A percentile compares a stretch with the other conserved stretches of the same genome.
phyloP scores from a whole-genome alignment of 139 green algal genomes.

The Closterium sp. region DNA sequence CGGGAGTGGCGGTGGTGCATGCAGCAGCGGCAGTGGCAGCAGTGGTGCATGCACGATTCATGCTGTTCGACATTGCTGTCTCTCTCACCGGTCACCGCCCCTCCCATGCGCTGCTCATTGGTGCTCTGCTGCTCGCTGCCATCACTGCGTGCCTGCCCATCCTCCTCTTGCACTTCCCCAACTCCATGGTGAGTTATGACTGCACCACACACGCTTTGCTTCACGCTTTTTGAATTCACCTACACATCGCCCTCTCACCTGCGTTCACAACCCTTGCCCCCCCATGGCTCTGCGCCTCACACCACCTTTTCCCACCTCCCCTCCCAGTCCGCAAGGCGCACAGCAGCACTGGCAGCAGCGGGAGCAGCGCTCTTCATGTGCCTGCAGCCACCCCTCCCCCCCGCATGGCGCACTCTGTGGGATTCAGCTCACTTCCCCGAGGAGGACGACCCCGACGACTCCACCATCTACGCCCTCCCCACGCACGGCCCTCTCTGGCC shows the following conservation, averaged over 20 bases:
- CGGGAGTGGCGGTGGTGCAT: constrained; percentile 8
- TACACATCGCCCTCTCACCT: too few species aligned
- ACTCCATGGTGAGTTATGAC: constrained; percentile 14
- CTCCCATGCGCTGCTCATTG: constrained; percentile 76
- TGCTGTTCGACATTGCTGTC: constrained; percentile 81
- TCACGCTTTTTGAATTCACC: too few species aligned
- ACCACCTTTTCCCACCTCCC: background rate
- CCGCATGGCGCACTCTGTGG: constrained; percentile 84
- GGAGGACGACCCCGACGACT: constrained; percentile 75
- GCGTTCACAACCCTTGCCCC: too few species aligned
- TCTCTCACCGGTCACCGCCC: constrained; percentile 63
- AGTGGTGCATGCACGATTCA: constrained; percentile 73
- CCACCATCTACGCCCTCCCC: constrained; percentile 72
- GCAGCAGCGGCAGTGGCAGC: constrained; percentile 64
- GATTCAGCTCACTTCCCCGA: constrained; percentile 81
- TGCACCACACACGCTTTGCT: too few species aligned
- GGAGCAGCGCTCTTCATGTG: constrained; percentile 62
- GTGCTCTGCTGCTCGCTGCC: constrained; percentile 66
- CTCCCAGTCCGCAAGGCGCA: background rate
- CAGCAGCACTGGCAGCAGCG: constrained; percentile 20
- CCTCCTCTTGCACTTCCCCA: constrained; percentile 65
- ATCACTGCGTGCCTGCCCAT: constrained; percentile 70
- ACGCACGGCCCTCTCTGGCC: constrained; percentile 68
- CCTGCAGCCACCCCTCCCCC: constrained; percentile 76
- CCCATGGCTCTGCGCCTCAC: too few species aligned